Evolutionary conservation across 2,329 filamentous ascomycete genomes (phyloP), one percentile per base, ranked within the genome.

Genomic region (Teratosphaeria pseudoeucalypti): DNA sequence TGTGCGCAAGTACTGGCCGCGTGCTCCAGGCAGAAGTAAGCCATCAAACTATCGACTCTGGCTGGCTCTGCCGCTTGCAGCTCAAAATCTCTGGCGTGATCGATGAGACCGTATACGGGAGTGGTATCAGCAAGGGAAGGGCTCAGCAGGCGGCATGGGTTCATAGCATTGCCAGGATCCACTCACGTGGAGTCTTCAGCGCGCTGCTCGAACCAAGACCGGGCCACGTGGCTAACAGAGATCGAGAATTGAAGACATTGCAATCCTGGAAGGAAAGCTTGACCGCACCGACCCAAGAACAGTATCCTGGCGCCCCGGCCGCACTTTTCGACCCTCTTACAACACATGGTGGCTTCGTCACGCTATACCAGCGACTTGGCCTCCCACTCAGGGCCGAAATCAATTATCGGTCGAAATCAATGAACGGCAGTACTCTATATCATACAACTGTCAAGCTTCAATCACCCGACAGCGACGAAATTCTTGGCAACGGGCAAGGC

Each of bases 121-220:
- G 56, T 34, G 62, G 62, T 27, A 16, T 14, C 11, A 58, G 19
- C 39, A 64, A 59, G 47, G 43, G 57, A 34, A 39, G 52, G 11
- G 63, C 64, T 2, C 65, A 61, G 47, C 52, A 54, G 23, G 57
- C 60, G 9, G 64, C 61, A 5, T 66, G 63, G 63, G 19, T 61
- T 47, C 59, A 64, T n/a, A 49, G 63, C 39, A 26, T 64, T 16
- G 55, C 59, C 7, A 60, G 47, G 14, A 52, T 67, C 32, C 62
- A 65, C 37, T 47, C 55, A 14, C 60, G 55, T 16, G 65, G 63
- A 12, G 23, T 49, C 12, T 47, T 64, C 10, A 52, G 16, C 10
- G 12, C 26, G 26, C 55, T 64, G 4, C 29, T 55, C 7, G 29
- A 14, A 23, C 43, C 37, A 7, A 34, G 34, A 32, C 5, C 23